Evolutionary conservation across 2,329 filamentous ascomycete species (phyloP).

Genomic region (Colletotrichum sp.): DNA sequence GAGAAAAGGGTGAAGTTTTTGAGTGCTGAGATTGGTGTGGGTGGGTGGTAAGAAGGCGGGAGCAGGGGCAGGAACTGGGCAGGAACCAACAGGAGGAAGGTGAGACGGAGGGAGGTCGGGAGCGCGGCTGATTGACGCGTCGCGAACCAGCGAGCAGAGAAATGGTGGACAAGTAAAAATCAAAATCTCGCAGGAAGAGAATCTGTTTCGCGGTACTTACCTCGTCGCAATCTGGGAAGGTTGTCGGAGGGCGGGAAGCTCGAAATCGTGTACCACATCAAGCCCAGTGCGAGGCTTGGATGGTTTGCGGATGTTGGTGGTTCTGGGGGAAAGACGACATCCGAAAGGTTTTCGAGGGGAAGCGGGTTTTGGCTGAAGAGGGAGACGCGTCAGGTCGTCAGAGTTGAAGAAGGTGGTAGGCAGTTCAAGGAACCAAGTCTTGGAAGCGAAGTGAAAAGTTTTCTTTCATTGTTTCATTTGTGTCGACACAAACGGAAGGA

Average conservation of each 20-base stretch:
- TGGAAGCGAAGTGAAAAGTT: neutral
- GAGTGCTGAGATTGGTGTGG: neutral
- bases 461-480: neutral
- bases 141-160: neutral
- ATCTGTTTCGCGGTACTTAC: neutral
- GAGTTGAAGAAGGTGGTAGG: neutral
- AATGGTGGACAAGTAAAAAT: neutral
- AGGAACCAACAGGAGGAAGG: neutral
- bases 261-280: neutral
- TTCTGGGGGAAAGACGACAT: neutral
- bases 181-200: neutral
- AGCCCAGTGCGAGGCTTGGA: neutral
- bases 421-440: neutral
- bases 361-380: neutral
- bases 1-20: neutral
- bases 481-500: neutral
- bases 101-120: neutral
- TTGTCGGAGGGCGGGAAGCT: neutral
- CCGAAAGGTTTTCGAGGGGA: neutral
- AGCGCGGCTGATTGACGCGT: neutral
- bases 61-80: neutral
- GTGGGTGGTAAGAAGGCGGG: neutral
- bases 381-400: neutral
- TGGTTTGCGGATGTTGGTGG: neutral
- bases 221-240: neutral